A percentile compares a stretch with the other conserved stretches of the same genome.
Evolutionary conservation across 139 green algal species (phyloP).

Genomic region (Chlamydomonas sp.): DNA sequence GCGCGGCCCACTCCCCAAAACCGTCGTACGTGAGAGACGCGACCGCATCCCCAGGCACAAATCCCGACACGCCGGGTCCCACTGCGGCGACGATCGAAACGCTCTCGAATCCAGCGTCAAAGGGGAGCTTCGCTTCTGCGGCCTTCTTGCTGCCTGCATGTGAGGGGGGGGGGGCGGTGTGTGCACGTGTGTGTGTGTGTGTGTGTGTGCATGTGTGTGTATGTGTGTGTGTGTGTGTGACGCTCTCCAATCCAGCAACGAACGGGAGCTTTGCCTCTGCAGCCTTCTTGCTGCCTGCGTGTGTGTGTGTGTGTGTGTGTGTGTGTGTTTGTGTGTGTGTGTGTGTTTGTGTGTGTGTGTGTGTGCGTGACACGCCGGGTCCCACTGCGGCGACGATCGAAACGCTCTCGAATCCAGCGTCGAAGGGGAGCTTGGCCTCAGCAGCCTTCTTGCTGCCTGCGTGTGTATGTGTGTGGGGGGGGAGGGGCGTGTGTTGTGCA

Average conservation of each 20-base stretch:
- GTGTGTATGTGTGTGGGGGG: no score
- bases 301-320: no score
- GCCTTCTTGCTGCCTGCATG: constrained; percentile 4
- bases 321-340: no score
- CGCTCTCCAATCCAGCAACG: constrained; percentile 56
- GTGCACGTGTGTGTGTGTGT: background rate
- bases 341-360: no score
- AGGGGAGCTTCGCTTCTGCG: constrained; percentile 55
- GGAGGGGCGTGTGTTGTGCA: no score
- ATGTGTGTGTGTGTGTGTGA: background rate
- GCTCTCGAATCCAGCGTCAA: constrained; percentile 72
- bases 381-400: constrained; percentile 54
- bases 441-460: constrained; percentile 29
- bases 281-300: no score
- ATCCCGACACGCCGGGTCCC: constrained; percentile 23
- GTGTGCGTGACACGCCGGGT: constrained; percentile 31
- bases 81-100: constrained; percentile 57
- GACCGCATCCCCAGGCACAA: constrained; percentile 44
- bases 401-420: constrained; percentile 71
- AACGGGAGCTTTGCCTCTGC: constrained; percentile 23
- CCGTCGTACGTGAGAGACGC: constrained; percentile 62
- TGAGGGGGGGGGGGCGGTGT: background rate
- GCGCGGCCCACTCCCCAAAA: constrained; percentile 50
- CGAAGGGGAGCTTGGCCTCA: constrained; percentile 55
- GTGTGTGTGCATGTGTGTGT: background rate